phyloP scores from a whole-genome alignment of 2,329 filamentous ascomycete species.

The Dissoconium aciculare region DNA sequence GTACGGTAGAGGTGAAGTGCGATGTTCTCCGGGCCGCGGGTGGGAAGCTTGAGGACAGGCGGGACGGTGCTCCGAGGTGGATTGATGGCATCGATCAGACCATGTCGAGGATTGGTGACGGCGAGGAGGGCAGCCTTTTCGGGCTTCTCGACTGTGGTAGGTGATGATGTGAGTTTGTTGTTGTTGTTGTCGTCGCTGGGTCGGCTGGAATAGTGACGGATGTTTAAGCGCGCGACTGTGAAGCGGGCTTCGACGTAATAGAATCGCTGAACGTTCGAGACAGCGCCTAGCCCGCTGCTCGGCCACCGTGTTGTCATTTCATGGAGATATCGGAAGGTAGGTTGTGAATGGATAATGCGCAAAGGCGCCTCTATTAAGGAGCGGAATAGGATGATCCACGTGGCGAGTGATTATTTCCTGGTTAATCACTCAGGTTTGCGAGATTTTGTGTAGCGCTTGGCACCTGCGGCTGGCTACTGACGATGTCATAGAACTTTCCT shows the following conservation, averaged over 20 bases:
- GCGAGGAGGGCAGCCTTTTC: constrained; percentile 12
- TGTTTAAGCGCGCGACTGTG: not conserved
- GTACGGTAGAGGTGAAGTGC: constrained; percentile 43
- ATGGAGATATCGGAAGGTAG: too few relatives aligned
- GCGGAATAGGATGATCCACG: too few relatives aligned
- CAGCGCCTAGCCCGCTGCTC: constrained; percentile 18
- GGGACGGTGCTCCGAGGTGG: constrained; percentile 60
- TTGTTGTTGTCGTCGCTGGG: not conserved
- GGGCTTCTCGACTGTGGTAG: constrained; percentile 6
- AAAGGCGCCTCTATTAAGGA: too few relatives aligned
- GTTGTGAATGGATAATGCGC: too few relatives aligned
- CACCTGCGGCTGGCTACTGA: too few relatives aligned
- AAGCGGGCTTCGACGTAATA: constrained; percentile 6
- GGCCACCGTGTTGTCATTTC: constrained; percentile 25
- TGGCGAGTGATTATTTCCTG: too few relatives aligned
- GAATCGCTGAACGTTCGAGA: constrained; percentile 13
- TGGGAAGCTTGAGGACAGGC: constrained; percentile 50
- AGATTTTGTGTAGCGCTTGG: too few relatives aligned
- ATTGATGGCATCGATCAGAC: constrained; percentile 45
- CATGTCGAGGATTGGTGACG: constrained; percentile 16
- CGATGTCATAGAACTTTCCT: too few relatives aligned
- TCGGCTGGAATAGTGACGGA: constrained; percentile 7
- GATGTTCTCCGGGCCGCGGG: constrained; percentile 33
- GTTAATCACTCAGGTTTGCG: too few relatives aligned
- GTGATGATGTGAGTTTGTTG: not conserved